Evolutionary conservation across 371 early-diverging fungal genomes (phyloP).

Genomic region (Mortierella sp.): DNA sequence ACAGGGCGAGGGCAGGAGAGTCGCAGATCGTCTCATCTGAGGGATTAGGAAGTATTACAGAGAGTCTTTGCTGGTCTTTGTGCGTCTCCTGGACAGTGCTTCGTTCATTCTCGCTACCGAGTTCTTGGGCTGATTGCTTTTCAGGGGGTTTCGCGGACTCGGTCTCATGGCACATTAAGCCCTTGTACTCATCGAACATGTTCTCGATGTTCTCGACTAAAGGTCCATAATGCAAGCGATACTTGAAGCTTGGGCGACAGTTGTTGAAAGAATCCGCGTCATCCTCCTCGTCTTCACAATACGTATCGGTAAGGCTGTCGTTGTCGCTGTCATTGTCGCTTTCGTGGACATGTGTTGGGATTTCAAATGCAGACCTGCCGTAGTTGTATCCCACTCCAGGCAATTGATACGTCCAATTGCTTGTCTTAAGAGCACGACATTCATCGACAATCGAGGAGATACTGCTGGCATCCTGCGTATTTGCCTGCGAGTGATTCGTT

Average conservation of each 20-base stretch:
- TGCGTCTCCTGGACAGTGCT: neutral
- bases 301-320: neutral
- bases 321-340: neutral
- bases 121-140: neutral
- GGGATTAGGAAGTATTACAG: neutral
- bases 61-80: neutral
- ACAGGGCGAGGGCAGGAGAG: neutral
- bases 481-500: neutral
- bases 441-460: neutral
- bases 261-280: neutral
- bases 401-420: neutral
- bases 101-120: neutral
- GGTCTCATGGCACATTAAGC: neutral
- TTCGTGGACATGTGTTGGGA: neutral
- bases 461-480: neutral
- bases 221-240: slow-evolving; percentile 27
- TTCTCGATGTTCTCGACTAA: slow-evolving; percentile 34
- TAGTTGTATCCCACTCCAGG: neutral
- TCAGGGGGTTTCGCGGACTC: neutral
- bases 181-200: neutral
- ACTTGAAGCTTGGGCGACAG: neutral
- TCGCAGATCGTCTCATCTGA: neutral
- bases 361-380: neutral
- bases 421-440: neutral
- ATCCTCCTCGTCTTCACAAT: neutral